phyloP scores from a whole-genome alignment of 257 asterid genomes.

The Euphrasia confusa region DNA sequence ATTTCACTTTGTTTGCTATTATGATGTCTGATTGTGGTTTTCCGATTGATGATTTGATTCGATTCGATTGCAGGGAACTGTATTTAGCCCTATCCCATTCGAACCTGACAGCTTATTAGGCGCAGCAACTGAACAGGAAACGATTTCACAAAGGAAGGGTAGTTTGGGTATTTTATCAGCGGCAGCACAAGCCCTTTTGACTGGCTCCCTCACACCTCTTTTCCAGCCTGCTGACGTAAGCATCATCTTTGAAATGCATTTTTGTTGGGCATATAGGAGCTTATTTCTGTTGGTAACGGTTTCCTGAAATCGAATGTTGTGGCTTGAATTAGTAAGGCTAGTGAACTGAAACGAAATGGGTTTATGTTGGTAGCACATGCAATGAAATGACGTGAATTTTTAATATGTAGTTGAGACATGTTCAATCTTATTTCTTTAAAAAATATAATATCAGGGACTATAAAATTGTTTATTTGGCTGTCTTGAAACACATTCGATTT shows the following conservation, averaged over 20 bases:
- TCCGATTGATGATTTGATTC: conserved; percentile 13
- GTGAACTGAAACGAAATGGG: neutral
- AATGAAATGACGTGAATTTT: neutral
- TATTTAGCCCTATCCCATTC: conserved; percentile 67
- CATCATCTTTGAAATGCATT: conserved; percentile 12
- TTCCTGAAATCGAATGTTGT: conserved; percentile 4
- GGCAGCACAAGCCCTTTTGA: conserved; percentile 38
- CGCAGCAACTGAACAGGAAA: conserved; percentile 38
- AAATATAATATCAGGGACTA: neutral
- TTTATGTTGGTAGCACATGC: conserved; percentile 11
- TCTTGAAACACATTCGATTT: neutral
- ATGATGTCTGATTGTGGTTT: neutral
- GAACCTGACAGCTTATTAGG: conserved; percentile 38
- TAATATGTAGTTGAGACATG: neutral
- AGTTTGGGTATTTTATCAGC: conserved; percentile 40
- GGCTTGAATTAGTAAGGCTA: neutral
- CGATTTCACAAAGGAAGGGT: conserved; percentile 32
- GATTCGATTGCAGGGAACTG: conserved; percentile 56
- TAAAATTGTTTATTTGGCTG: conserved; percentile 5
- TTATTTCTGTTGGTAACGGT: neutral
- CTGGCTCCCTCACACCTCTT: conserved; percentile 50
- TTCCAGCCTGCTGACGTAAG: conserved; percentile 63
- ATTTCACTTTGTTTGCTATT: neutral
- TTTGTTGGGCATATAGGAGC: conserved; percentile 3
- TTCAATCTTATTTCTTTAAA: neutral